Evolutionary conservation across 495 filamentous ascomycete species (phyloP), one percentile per base, ranked within the genome.

Genomic region (Umbilicaria muhlenbergii): DNA sequence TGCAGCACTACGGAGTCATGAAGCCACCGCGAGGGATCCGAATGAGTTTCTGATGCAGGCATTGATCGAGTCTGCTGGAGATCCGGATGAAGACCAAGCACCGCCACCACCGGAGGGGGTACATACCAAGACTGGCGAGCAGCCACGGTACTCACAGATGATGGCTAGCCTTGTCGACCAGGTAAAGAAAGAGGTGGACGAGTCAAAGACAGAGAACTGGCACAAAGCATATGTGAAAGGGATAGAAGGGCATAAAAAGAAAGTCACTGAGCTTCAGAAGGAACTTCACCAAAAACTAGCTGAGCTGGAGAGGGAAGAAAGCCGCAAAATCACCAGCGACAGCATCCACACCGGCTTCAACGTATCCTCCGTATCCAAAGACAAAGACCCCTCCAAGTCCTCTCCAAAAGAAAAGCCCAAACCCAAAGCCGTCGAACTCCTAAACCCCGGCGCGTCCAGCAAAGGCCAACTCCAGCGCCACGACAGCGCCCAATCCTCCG

Each of bases 101-200:
- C 77, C 78, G 3, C 52, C 66, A 17, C 80, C 86, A 18, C 78
- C 86, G 17, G 80, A 75, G 45, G 86, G 83, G 17, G 80, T 94
- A 32, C 79, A 92, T 55, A 72, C 75, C 32, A 64, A 84, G 46
- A 75, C 80, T 51, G 67, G 71, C 49, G 79, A 87, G 52, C 75
- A 81, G 43, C 86, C 86, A 1, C 82, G 79, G 5, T 98, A 93
- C 56, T 88, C 85, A 14, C 81, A 86, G 64, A 96, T 98, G 91
- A 87, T 96, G 81, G 81, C 84, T 24, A 73, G 78, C 5, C 52
- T 98, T 49, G 73, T 95, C 6, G 91, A 98, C 53, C 83, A 94
- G 57, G 87, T 96, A 21, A 96, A 95, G 67, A 82, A 82, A 59
- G 78, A 86, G 35, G 70, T 94, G 12, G 83, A 84, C 34, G 78